A percentile compares a stretch with the other conserved stretches of the same genome.
These are phyloP conservation scores for Corymbia maculata DNA, from an alignment of 345 rosid genomes.

Conservation along the genomic window DNA sequence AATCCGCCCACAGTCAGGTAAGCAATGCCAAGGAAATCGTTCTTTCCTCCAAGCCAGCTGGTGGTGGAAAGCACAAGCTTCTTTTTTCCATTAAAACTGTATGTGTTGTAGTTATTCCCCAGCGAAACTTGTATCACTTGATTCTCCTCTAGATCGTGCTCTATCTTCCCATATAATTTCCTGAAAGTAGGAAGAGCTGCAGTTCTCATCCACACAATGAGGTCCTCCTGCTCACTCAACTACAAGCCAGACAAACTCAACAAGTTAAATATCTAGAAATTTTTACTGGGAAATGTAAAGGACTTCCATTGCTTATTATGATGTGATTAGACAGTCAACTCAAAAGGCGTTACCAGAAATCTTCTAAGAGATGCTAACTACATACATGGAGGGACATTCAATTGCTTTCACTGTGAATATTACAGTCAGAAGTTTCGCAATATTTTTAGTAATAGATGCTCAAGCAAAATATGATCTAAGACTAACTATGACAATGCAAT, in stretches of 20 bases:
- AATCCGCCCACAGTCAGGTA: constrained; percentile 86
- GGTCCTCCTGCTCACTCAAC: constrained; percentile 93
- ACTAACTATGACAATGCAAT: neutral
- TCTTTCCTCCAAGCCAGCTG: constrained; percentile 99
- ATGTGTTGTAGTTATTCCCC: constrained; percentile 76
- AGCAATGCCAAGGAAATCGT: constrained; percentile 94
- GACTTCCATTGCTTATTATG: neutral
- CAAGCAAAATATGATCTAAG: neutral
- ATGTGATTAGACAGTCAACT: neutral
- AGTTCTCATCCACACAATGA: constrained; percentile 99
- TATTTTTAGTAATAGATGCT: neutral
- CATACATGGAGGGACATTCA: neutral
- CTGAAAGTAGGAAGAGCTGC: constrained; percentile 98
- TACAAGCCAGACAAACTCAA: constrained; percentile 1
- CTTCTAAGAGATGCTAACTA: neutral
- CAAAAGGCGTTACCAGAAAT: neutral
- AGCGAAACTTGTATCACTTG: constrained; percentile 45
- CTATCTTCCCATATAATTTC: constrained; percentile 93
- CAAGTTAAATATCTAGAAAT: neutral
- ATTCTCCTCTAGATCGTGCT: constrained; percentile 49
- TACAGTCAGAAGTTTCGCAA: neutral
- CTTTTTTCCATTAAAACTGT: constrained; percentile 93
- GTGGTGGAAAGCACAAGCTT: constrained; percentile 93
- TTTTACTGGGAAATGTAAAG: neutral
- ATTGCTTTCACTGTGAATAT: neutral